These are phyloP conservation scores for Bipolaris bicolor DNA, from an alignment of 2,329 filamentous ascomycete species.

Conservation along the genomic window DNA sequence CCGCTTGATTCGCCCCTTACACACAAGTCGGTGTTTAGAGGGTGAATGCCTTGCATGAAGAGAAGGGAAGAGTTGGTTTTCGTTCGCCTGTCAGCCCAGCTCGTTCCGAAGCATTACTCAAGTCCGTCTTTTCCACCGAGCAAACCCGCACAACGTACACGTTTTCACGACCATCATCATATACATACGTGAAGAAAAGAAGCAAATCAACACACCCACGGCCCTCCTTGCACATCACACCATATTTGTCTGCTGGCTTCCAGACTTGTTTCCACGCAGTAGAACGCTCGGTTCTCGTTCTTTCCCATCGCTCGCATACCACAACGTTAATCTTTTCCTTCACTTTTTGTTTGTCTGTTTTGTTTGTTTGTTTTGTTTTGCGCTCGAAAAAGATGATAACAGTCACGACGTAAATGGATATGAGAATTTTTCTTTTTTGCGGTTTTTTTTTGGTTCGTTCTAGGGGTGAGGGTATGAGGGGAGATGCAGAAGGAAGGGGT, in stretches of 20 bases:
- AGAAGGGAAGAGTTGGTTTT: not conserved
- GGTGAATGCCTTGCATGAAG: not conserved
- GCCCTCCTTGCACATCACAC: not conserved
- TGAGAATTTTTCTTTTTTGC: too few relatives aligned
- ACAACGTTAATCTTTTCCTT: not conserved
- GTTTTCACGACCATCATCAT: too few relatives aligned
- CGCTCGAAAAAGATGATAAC: too few relatives aligned
- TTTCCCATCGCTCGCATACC: not conserved
- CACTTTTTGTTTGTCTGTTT: not conserved
- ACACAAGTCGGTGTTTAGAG: slow-evolving; percentile 7
- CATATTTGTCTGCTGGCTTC: not conserved
- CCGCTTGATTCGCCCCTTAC: slow-evolving; percentile 12
- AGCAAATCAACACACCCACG: not conserved
- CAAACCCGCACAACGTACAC: too few relatives aligned
- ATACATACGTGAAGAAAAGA: too few relatives aligned
- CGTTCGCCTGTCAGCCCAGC: too few relatives aligned
- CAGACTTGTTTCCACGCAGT: not conserved
- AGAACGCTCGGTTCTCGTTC: not conserved
- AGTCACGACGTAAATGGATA: too few relatives aligned
- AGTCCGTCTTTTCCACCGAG: too few relatives aligned
- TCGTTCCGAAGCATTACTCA: too few relatives aligned
- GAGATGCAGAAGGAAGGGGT: too few relatives aligned
- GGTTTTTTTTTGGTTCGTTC: too few relatives aligned
- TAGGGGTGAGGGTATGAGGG: too few relatives aligned
- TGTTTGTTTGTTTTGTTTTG: not conserved